Conservation (phyloP, 805 yeast genomes). For the Priceomyces haplophilus region DNA sequence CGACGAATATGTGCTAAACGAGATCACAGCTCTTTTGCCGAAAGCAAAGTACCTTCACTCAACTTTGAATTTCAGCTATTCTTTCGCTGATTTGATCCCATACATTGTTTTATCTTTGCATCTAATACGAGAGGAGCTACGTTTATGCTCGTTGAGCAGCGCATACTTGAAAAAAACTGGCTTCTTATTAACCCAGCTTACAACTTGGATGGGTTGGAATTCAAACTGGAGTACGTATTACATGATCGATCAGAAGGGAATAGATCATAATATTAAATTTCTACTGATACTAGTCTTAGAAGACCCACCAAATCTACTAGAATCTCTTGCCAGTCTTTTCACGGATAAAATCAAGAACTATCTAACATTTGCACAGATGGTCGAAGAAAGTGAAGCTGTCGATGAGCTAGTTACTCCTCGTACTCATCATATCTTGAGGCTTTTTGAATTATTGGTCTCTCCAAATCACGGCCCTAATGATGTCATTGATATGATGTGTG, state of each 20-base stretch:
- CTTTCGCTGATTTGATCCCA: constrained; percentile 55
- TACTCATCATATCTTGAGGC: constrained; percentile 53
- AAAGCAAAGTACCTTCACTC: constrained; percentile 27
- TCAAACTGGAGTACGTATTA: constrained; percentile 62
- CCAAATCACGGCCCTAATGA: constrained; percentile 49
- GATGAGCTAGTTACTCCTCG: constrained; percentile 66
- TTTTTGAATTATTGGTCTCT: constrained; percentile 63
- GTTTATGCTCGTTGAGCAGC: constrained; percentile 49
- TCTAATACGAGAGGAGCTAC: constrained; percentile 70
- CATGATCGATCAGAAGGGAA: constrained; percentile 22
- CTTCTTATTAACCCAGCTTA: constrained; percentile 55
- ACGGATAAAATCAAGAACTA: constrained; percentile 47
- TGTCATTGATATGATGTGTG: constrained; percentile 60
- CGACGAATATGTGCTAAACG: constrained; percentile 16
- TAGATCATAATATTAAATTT: constrained; percentile 42
- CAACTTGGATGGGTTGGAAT: constrained; percentile 74
- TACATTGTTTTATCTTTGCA: constrained; percentile 69
- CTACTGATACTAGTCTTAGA: constrained; percentile 46
- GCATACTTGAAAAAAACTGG: constrained; percentile 43
- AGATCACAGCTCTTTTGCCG: constrained; percentile 29
- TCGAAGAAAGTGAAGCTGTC: constrained; percentile 57
- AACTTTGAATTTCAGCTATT: constrained; percentile 30
- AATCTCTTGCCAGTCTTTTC: constrained; percentile 52
- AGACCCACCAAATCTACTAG: constrained; percentile 59
- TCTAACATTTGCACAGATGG: constrained; percentile 62